A percentile compares a stretch with the other conserved stretches of the same genome.
These are phyloP conservation scores for Pseudognaphalium luteoalbum DNA, from an alignment of 129 eudicot genomes.

Conservation along the genomic window DNA sequence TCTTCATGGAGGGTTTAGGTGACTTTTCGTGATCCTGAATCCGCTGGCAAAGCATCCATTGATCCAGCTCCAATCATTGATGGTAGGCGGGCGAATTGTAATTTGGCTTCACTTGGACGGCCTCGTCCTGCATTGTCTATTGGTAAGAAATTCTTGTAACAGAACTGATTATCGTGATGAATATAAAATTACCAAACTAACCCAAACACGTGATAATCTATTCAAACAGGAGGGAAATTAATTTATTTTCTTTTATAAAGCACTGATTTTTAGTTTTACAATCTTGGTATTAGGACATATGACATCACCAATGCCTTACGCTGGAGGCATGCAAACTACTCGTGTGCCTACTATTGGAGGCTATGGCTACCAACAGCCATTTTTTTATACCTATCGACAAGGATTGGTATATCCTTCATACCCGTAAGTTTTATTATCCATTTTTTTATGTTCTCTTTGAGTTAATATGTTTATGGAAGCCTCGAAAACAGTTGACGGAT, in stretches of 20 bases:
- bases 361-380: conserved; percentile 83
- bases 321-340: conserved; percentile 62
- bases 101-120: conserved; percentile 95
- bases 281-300: conserved; percentile 53
- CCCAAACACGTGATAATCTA: background rate
- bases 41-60: conserved; percentile 81
- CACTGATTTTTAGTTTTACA: background rate
- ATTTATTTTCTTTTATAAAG: background rate
- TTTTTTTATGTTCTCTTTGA: conserved; percentile 9
- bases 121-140: conserved; percentile 63
- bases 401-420: conserved; percentile 70
- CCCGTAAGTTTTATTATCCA: conserved; percentile 52
- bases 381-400: conserved; percentile 73
- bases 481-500: background rate
- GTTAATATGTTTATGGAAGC: background rate
- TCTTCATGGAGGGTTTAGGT: conserved; percentile 84
- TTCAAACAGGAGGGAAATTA: background rate
- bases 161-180: background rate
- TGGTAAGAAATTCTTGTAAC: conserved; percentile 45
- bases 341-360: conserved; percentile 67
- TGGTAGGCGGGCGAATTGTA: conserved; percentile 91
- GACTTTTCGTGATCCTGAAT: conserved; percentile 96
- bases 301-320: conserved; percentile 64
- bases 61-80: conserved; percentile 91
- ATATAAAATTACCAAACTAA: background rate